These are phyloP conservation scores for Polytolypa hystricis DNA, from an alignment of 2,329 filamentous ascomycete genomes.

Conservation along the genomic window DNA sequence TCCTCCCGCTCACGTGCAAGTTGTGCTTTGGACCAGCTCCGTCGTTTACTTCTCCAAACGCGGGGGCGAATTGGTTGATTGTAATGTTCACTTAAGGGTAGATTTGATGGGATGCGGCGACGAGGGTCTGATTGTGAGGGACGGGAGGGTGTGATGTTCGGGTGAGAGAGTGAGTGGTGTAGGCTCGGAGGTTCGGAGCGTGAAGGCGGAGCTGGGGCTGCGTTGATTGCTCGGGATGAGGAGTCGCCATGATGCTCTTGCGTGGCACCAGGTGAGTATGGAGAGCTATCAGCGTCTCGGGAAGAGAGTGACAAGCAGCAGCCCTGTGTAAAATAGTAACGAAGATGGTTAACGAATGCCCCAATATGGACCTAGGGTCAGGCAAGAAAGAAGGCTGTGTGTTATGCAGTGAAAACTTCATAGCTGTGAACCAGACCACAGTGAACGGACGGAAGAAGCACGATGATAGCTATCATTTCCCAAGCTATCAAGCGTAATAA, in stretches of 20 bases:
- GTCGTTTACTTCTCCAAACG: conserved; percentile 52
- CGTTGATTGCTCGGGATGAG: conserved; percentile 11
- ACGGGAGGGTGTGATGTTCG: conserved; percentile 6
- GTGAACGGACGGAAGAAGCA: too few relatives aligned
- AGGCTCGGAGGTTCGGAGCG: conserved; percentile 9
- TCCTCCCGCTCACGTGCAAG: conserved; percentile 62
- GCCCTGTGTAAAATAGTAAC: conserved; percentile 21
- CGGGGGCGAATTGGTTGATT: conserved; percentile 58
- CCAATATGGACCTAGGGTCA: not conserved
- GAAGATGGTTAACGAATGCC: too few relatives aligned
- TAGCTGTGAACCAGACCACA: too few relatives aligned
- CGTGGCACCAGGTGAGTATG: conserved; percentile 16
- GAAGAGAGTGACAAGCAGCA: conserved; percentile 29
- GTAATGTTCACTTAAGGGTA: conserved; percentile 47
- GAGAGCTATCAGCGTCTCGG: conserved; percentile 21
- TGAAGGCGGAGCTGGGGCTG: conserved; percentile 3
- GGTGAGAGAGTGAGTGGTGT: conserved; percentile 9
- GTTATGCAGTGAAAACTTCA: too few relatives aligned
- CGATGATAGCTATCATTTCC: too few relatives aligned
- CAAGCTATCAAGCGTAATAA: too few relatives aligned
- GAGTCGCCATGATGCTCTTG: conserved; percentile 17
- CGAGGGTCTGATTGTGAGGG: conserved; percentile 8
- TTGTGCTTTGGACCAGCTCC: conserved; percentile 57
- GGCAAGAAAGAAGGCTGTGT: conserved; percentile 1
- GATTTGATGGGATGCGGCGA: conserved; percentile 13